A percentile compares a stretch with the other conserved stretches of the same genome.
Conservation (phyloP, 2,329 filamentous ascomycete genomes). For the Sporothrix schenckii region DNA sequence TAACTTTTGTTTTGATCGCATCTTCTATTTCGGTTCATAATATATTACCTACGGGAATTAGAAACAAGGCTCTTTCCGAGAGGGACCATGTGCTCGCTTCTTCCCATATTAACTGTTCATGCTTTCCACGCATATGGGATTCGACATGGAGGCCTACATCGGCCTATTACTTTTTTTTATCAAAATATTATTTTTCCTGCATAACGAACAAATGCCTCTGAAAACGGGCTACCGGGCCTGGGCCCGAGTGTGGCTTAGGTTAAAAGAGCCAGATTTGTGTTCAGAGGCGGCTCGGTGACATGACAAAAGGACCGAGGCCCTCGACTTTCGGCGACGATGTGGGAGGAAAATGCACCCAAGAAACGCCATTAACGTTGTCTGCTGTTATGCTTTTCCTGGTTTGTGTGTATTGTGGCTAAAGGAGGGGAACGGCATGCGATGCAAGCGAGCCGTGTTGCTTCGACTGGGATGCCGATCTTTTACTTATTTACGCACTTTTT, state of each 20-base stretch:
- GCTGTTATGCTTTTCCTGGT: neutral
- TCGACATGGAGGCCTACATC: neutral
- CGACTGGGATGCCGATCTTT: no score
- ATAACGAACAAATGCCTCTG: neutral
- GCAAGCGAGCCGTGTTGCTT: neutral
- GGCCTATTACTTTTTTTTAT: neutral
- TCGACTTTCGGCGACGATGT: neutral
- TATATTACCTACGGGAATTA: neutral
- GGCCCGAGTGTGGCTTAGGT: neutral
- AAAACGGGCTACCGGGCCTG: neutral
- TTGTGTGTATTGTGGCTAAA: no score
- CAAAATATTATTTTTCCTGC: neutral
- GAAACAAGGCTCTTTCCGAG: constrained; percentile 14
- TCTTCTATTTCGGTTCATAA: neutral
- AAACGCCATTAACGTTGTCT: neutral
- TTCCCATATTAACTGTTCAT: neutral
- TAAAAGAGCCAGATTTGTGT: no score
- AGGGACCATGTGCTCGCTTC: constrained; percentile 11
- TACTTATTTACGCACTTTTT: no score
- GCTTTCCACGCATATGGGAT: neutral
- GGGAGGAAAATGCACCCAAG: neutral
- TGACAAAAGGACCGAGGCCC: neutral
- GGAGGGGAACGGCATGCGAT: neutral
- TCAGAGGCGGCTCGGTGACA: neutral
- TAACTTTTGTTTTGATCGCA: no score